Base-by-base conservation (phyloP, 202 grass and related monocot genomes). In the Setaria viridis region DNA sequence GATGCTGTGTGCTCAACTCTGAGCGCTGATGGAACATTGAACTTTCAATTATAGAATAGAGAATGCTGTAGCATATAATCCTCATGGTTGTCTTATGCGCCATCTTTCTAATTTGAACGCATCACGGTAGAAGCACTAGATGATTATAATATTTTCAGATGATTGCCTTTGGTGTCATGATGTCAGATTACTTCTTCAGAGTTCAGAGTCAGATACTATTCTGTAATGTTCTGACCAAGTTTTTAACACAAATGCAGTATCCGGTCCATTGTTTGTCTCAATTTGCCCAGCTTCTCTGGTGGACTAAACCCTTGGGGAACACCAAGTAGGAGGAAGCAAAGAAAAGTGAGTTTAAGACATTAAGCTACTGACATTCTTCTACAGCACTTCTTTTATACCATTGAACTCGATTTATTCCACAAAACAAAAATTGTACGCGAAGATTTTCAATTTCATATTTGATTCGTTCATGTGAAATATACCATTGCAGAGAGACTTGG, bases 301-400 rank as follows among this genome's bases (percentile, higher is more conserved):
- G 97, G 97, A 83, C 80, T 99, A 37, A 99, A 99, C 76, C 97
- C 97, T 54, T 99, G 97, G 97, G 97, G 97, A 84, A 84, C 94
- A 74, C 97, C 97, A 81, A 90, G 87, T 85, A 88, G 84, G 50
- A 99, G 91, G 67, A 99, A 99, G 72, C 90, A 87, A 85, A 88
- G 77, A 90, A 93, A 99, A 62, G 97, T 99, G 64, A 90, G 91
- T 89, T 82, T 25, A 67, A 76, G 43, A 71, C 4, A 49, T 92
- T 32, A 33, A 15, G 6, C 48, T 84, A 39, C 65, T 21, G 9
- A 19, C n/a, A 16, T 62, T 50, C 12, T 70, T 16, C 29, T 16
- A 54, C 4, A 75, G 0, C 17, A 34, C 54, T 62, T 34, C 9
- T 65, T 65, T 45, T 58, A 33, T 16, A 12, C 1, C n/a, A 67